Evolutionary conservation across 1,139 yeast species (phyloP).

Genomic region (Scheffersomyces stambukii): DNA sequence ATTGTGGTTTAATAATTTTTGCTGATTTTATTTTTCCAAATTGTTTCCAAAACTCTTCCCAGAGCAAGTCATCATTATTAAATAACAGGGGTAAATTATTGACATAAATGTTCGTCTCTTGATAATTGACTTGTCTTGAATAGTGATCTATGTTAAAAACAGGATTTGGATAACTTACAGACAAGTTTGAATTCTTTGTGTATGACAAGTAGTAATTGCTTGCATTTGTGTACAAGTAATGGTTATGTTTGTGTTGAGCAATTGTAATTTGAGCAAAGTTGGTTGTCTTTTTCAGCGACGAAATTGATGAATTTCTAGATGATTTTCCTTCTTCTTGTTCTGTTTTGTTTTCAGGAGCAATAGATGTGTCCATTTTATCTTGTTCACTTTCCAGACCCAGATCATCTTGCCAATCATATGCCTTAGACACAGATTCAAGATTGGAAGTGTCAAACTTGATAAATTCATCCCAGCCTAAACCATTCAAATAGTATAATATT

Average conservation of each 20-base stretch:
- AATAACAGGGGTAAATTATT: slow-evolving; percentile 46
- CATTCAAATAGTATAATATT: slow-evolving; percentile 29
- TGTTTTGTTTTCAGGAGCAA: slow-evolving; percentile 1
- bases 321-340: slow-evolving; percentile 1
- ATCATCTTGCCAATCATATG: slow-evolving; percentile 10
- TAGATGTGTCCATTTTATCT: no score
- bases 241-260: slow-evolving; percentile 40
- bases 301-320: no score
- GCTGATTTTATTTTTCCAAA: slow-evolving; percentile 44
- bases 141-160: slow-evolving; percentile 9
- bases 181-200: slow-evolving; percentile 4
- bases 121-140: slow-evolving; percentile 33
- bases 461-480: slow-evolving; percentile 23
- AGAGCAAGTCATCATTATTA: slow-evolving; percentile 33
- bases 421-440: slow-evolving; percentile 6
- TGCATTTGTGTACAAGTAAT: slow-evolving; percentile 17
- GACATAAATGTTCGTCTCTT: slow-evolving; percentile 58
- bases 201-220: slow-evolving; percentile 9
- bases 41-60: slow-evolving; percentile 40
- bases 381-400: slow-evolving; percentile 13
- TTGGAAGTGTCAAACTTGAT: slow-evolving; percentile 13
- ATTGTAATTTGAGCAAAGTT: slow-evolving; percentile 26
- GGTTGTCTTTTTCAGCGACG: slow-evolving; percentile 1
- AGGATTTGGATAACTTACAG: slow-evolving; percentile 12
- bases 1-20: slow-evolving; percentile 42